Conservation (phyloP, 202 grass and related monocot genomes). For the Musa balbisiana region DNA sequence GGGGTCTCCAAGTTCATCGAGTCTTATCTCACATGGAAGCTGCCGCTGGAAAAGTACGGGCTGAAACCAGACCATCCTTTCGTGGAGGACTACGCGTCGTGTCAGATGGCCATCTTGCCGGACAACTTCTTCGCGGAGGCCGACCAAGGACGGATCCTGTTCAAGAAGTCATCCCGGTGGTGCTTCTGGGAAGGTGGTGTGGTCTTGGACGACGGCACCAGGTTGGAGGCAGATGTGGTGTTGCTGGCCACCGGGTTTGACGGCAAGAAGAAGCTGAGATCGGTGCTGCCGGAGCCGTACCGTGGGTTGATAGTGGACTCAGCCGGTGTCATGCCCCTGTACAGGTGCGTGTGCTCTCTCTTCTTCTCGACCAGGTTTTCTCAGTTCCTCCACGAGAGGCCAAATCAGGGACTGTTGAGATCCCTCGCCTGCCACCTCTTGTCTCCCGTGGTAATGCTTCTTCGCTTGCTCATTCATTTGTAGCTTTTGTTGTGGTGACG, state of each 20-base stretch:
- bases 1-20: slow-evolving; percentile 92
- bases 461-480: too few species aligned
- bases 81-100: slow-evolving; percentile 84
- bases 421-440: slow-evolving; percentile 57
- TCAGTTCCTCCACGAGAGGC: slow-evolving; percentile 79
- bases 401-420: slow-evolving; percentile 53
- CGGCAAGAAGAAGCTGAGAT: slow-evolving; percentile 69
- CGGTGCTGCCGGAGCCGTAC: slow-evolving; percentile 63
- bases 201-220: slow-evolving; percentile 54
- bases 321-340: slow-evolving; percentile 75
- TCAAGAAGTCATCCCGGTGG: slow-evolving; percentile 50
- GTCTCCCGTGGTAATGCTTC: slow-evolving; percentile 49
- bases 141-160: slow-evolving; percentile 46
- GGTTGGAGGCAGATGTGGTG: slow-evolving; percentile 76
- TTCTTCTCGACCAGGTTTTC: slow-evolving; percentile 85
- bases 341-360: too few species aligned
- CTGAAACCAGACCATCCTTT: slow-evolving; percentile 81
- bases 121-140: slow-evolving; percentile 91
- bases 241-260: slow-evolving; percentile 93
- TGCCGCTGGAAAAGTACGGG: slow-evolving; percentile 70
- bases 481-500: too few species aligned
- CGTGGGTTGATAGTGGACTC: slow-evolving; percentile 46
- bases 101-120: slow-evolving; percentile 94
- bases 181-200: slow-evolving; percentile 74
- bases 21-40: slow-evolving; percentile 84